Base-by-base conservation (phyloP, 371 early-diverging fungal species). In the Batkoa obscura region DNA sequence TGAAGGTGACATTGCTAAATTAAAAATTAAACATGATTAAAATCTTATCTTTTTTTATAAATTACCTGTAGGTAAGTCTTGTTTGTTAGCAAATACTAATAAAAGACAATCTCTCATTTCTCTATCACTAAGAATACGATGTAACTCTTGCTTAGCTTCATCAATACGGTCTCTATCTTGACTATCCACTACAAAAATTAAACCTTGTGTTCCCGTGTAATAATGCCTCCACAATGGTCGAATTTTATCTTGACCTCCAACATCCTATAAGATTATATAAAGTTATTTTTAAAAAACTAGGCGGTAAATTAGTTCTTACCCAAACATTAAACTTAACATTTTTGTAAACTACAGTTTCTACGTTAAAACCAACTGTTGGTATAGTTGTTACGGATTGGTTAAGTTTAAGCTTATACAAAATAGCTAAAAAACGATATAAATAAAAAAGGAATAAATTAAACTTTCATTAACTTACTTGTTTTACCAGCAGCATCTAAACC, bases 401-500 rank as follows among this genome's bases (percentile, higher is more conserved):
- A 33, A 87, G 67, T 64, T 91, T 89, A 33, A 93, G 75, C 66
- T 85, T 86, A 67, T 88, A 85, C 48, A 95, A 72, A 48, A 95
- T 85, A 23, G 91, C 85, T 83, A 61, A 42, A 36, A 53, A 17
- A 45, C 34, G 51, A 33, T n/a, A 37, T 13, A 39, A 36, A 35
- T 1, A 49, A 38, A 13, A 15, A 35, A 32, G 6, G 38, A 2
- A 23, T 23, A 10, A 36, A 33, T 3, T 5, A 15, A 38, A 13
- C 37, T 17, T 39, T 31, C 4, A 3, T 23, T 51, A 68, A 66
- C 70, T 67, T 81, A 77, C 84, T 89, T 60, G 90, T 94, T 74
- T 94, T 94, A 56, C 94, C 94, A 45, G 91, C 87, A 56, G 88
- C 88, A 72, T 94, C 92, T 46, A 89, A 71, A 50, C 94, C 94